Base-by-base conservation (phyloP, 352 stramenopile species). In the Pythium myriotylum region DNA sequence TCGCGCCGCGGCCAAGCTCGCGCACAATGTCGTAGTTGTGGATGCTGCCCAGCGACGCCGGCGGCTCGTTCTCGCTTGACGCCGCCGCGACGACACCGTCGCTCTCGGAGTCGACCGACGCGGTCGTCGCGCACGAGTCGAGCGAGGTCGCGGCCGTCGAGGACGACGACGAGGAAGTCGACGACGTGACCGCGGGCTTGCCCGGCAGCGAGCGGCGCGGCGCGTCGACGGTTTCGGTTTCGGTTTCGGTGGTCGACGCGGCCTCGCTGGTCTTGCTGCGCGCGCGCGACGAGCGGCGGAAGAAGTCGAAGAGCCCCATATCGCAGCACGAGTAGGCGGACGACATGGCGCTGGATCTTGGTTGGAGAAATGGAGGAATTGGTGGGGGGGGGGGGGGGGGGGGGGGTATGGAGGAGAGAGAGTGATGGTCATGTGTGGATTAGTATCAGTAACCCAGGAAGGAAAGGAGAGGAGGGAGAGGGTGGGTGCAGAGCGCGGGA, bases 21-120 rank as follows among this genome's bases (percentile, higher is more conserved):
- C 79, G 79, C 2, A 95, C 68, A 20, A 95, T 78, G 48, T 92
- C 83, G 65, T 93, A 95, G 59, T 93, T 89, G 9, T 79, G 72
- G 57, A 92, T 92, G 46, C 55, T 76, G 2, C 69, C 69, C 6
- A 75, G 56, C 42, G 61, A 63, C 61, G 69, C 66, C 47, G 17
- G 45, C 68, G 10, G 20, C 4, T 65, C 49, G 0, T 54, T 5
- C 4, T 14, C 20, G 26, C 47, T 59, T n/a, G n/a, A n/a, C n/a
- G n/a, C 78, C 68, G 16, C 78, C 73, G n/a, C 61, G 35, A 79
- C 67, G 40, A 39, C 70, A 52, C 79, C 55, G 49, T 74, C 37
- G 40, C 49, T 82, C 14, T 58, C 47, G 12, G 58, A 54, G n/a
- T 45, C 49, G n/a, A 47, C 26, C 37, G 59, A 62, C 42, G 50